These are phyloP conservation scores for Camelina neglecta DNA, from an alignment of 345 rosid genomes.

Conservation along the genomic window DNA sequence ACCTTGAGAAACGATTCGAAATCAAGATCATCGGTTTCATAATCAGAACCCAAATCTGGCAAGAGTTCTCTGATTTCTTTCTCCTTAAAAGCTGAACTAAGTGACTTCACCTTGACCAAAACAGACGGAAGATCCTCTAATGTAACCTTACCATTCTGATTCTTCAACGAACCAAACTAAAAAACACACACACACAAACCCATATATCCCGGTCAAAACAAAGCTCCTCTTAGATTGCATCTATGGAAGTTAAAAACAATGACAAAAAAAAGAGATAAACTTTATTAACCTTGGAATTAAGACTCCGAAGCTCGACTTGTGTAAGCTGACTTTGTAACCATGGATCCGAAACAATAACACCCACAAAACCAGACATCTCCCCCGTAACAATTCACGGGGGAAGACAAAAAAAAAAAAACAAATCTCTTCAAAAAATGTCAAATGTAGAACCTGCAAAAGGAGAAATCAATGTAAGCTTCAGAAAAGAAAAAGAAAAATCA, in stretches of 20 bases:
- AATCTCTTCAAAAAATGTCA: slow-evolving; percentile 6
- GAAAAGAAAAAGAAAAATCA: not conserved
- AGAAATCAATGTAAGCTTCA: slow-evolving; percentile 1
- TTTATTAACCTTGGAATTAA: slow-evolving; percentile 66
- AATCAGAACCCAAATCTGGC: slow-evolving; percentile 50
- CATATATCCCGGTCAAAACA: slow-evolving; percentile 9
- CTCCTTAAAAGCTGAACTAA: slow-evolving; percentile 62
- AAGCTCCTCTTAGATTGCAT: slow-evolving; percentile 11
- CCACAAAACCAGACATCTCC: slow-evolving; percentile 76
- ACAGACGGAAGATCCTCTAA: slow-evolving; percentile 66
- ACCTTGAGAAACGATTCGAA: slow-evolving; percentile 91
- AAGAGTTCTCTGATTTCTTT: slow-evolving; percentile 68
- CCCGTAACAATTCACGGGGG: slow-evolving; percentile 21
- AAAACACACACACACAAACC: slow-evolving; percentile 4
- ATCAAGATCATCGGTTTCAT: slow-evolving; percentile 53
- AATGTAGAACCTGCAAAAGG: slow-evolving; percentile 10
- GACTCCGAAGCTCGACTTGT: slow-evolving; percentile 92
- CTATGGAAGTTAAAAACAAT: not conserved
- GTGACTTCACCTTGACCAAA: slow-evolving; percentile 75
- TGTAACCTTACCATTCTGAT: slow-evolving; percentile 64
- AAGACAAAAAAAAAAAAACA: not conserved
- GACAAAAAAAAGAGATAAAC: not conserved
- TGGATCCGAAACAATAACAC: slow-evolving; percentile 80
- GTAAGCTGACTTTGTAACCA: slow-evolving; percentile 89
- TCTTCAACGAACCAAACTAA: slow-evolving; percentile 68